Evolutionary conservation across 495 filamentous ascomycete species (phyloP).

Genomic region (Hypoxylon cercidicola): DNA sequence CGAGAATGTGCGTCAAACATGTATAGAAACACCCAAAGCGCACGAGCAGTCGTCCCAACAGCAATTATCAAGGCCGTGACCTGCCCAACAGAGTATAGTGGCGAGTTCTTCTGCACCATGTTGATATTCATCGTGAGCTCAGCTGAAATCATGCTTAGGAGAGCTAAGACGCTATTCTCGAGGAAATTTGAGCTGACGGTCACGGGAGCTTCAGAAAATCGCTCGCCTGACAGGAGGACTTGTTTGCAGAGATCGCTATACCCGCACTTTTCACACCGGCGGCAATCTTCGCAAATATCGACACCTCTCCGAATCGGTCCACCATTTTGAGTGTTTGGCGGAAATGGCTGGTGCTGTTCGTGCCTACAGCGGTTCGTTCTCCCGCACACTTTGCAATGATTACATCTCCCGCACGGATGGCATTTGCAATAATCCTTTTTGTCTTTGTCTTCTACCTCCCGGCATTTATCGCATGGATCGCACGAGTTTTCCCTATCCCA

Average conservation of each 20-base stretch:
- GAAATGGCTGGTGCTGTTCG: constrained; percentile 1
- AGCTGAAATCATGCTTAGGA: constrained; percentile 27
- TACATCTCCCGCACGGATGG: constrained; percentile 21
- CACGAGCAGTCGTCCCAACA: constrained; percentile 28
- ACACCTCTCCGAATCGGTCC: neutral
- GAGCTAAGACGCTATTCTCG: constrained; percentile 30
- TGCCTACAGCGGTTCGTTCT: constrained; percentile 7
- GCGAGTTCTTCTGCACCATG: constrained; percentile 16
- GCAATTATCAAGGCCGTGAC: constrained; percentile 37
- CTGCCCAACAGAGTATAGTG: constrained; percentile 35
- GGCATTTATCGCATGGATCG: constrained; percentile 14
- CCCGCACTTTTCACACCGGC: constrained; percentile 12
- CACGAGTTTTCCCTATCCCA: constrained; percentile 30
- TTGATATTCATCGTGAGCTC: constrained; percentile 34
- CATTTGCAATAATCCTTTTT: constrained; percentile 10
- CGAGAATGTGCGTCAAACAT: constrained; percentile 2
- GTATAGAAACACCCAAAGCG: constrained; percentile 35
- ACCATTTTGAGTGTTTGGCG: neutral
- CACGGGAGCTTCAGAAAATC: constrained; percentile 12
- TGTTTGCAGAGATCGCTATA: constrained; percentile 9
- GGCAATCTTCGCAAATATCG: constrained; percentile 7
- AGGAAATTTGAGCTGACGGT: constrained; percentile 28
- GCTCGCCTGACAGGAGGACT: constrained; percentile 9
- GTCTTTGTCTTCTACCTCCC: neutral
- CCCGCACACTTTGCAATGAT: constrained; percentile 20